phyloP scores from a whole-genome alignment of 2,329 filamentous ascomycete genomes.

The Nigrospora osmanthi region DNA sequence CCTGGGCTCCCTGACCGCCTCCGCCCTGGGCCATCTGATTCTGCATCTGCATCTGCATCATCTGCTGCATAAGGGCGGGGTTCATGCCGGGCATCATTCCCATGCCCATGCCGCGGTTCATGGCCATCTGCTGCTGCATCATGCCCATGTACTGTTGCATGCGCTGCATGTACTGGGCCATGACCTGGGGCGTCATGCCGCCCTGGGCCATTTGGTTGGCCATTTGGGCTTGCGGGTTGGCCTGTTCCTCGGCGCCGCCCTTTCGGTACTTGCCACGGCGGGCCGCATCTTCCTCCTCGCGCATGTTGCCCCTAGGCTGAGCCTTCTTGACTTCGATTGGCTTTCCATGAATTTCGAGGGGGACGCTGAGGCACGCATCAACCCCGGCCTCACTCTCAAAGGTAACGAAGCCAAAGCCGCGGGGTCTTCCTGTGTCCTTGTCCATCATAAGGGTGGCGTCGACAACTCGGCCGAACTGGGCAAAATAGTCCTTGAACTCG shows the following conservation, averaged over 20 bases:
- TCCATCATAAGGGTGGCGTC: constrained; percentile 99
- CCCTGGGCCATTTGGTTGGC: constrained; percentile 20
- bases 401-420: constrained; percentile 96
- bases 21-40: constrained; percentile 32
- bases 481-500: constrained; percentile 95
- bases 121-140: constrained; percentile 90
- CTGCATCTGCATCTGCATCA: constrained; percentile 66
- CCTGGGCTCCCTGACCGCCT: constrained; percentile 12
- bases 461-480: constrained; percentile 89
- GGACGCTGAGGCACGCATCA: constrained; percentile 76
- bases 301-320: constrained; percentile 87
- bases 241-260: constrained; percentile 34
- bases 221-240: constrained; percentile 18
- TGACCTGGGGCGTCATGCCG: constrained; percentile 87
- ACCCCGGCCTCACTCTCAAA: constrained; percentile 96
- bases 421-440: constrained; percentile 94
- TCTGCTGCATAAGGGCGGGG: constrained; percentile 68
- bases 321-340: constrained; percentile 98
- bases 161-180: constrained; percentile 96
- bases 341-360: constrained; percentile 90
- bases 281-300: constrained; percentile 76
- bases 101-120: constrained; percentile 65
- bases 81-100: constrained; percentile 49
- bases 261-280: constrained; percentile 55
- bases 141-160: constrained; percentile 97